Conservation (phyloP, 306 rosid genomes). For the Begonia fuchsioides region DNA sequence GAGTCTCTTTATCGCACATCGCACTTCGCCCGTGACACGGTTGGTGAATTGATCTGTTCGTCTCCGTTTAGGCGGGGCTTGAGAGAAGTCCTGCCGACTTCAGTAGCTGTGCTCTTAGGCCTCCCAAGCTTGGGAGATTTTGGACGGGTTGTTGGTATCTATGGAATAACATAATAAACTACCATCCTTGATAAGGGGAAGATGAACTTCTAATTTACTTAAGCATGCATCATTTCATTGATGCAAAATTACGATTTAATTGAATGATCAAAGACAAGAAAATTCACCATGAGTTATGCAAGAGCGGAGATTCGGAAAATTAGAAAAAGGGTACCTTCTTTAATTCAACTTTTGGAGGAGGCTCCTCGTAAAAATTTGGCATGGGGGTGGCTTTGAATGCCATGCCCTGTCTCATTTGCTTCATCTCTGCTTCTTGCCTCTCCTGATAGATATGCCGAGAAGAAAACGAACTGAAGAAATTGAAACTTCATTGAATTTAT, state of each 20-base stretch:
- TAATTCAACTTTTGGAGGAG: slow-evolving; percentile 73
- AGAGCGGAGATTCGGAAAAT: no score
- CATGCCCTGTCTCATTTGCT: slow-evolving; percentile 67
- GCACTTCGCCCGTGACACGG: slow-evolving; percentile 16
- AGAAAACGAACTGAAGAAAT: neutral
- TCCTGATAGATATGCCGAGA: slow-evolving; percentile 34
- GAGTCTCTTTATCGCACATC: slow-evolving; percentile 26
- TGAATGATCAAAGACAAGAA: no score
- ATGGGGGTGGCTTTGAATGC: slow-evolving; percentile 81
- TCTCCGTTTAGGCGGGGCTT: slow-evolving; percentile 31
- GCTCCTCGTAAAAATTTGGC: slow-evolving; percentile 92
- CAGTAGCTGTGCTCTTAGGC: slow-evolving; percentile 35
- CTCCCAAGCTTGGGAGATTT: slow-evolving; percentile 96
- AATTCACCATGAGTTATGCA: no score
- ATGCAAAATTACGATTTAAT: no score
- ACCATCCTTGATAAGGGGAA: neutral
- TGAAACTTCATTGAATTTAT: neutral
- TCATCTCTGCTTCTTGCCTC: slow-evolving; percentile 75
- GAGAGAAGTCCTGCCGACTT: slow-evolving; percentile 29
- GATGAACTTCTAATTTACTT: no score
- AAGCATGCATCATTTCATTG: no score
- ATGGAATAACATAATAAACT: neutral
- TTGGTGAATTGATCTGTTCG: slow-evolving; percentile 27
- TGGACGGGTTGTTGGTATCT: slow-evolving; percentile 87
- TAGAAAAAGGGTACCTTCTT: slow-evolving; percentile 61